Evolutionary conservation across 257 asterid genomes (phyloP), one percentile per base, ranked within the genome.

Genomic region (Solanum tacnaense): DNA sequence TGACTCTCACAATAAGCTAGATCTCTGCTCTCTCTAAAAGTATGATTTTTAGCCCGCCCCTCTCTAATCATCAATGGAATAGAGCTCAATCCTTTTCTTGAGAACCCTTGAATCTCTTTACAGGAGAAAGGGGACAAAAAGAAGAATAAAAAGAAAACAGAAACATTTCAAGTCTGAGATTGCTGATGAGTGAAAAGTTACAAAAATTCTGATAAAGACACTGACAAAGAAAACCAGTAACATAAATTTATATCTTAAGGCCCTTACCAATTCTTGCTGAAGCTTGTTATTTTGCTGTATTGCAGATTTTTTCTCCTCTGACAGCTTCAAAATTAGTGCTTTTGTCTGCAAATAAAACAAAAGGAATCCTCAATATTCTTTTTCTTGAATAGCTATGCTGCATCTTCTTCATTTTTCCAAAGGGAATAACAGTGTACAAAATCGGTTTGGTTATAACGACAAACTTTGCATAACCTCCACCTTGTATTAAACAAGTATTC

Each of bases 241-340:
- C 3, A 31, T 46, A 49, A 27, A 49, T 44, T 46, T 82, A 31
- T 49, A 31, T 18, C 34, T 49, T 5, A 31, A 27, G 38, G 31
- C 86, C 86, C 70, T 49, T 90, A 93, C 95, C 94, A 93, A 31
- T 89, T 93, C 93, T 90, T 88, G 95, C 90, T 91, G 97, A 92
- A 96, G 97, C 93, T 91, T 94, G 87, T 88, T 91, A 90, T 89
- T 95, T 92, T 91, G 98, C 92, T 90, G 96, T 58, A 94, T 83
- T 39, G 92, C 95, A 86, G 91, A 86, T 52, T 89, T 94, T 87
- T 93, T 95, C 95, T 96, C 99, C 86, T 92, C 98, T 32, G 94
- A 92, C 93, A 96, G 93, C 95, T 91, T 93, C 79, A 96, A 89
- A 91, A 96, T 91, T 86, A 94, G 89, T 89, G 94, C 92, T 91